Base-by-base conservation (phyloP, 805 yeast genomes). In the Saturnispora hagleri region DNA sequence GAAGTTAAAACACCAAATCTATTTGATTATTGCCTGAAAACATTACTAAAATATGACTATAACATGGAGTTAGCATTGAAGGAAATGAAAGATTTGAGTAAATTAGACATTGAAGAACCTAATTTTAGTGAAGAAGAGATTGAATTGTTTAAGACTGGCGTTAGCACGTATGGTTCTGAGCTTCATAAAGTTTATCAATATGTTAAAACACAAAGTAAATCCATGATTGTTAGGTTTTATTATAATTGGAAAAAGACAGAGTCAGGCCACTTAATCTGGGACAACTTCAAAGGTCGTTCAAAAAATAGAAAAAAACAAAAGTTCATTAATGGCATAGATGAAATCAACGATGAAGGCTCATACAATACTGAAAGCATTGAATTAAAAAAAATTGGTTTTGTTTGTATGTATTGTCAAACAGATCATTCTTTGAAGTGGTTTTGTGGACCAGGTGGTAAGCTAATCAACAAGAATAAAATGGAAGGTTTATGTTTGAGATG, bases 221-320 rank as follows among this genome's bases (percentile, higher is more conserved):
- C 90, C 0, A 86, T 84, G 83, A 73, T 89, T 56, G 98, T 91
- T 1, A 69, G 97, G 52, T 89, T 75, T 63, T 91, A 89, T 61
- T 91, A 91, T 60, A 69, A 88, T 50, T 91, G 98, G 98, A 90
- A 90, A 67, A 90, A 90, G 64, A 84, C 96, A 0, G 70, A 76
- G 31, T 73, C 74, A 43, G 97, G 97, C 0, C 81, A 77, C 55
- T 62, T 64, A 42, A 85, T 89, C 17, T 87, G 97, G 95, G 96
- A 88, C 35, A 81, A 83, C 60, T 87, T 69, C 62, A 82, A 81
- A 43, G 95, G 93, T 0, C 68, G 95, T 48, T 66, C 74, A 41
- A 80, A 80, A 57, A 85, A 84, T 62, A 78, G 80, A 58, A 54
- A 72, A 35, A 81, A 77, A 55, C 59, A 53, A 44, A 74, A 70